phyloP scores from a whole-genome alignment of 805 yeast species.

The Ogataea trehaloabstinens region DNA sequence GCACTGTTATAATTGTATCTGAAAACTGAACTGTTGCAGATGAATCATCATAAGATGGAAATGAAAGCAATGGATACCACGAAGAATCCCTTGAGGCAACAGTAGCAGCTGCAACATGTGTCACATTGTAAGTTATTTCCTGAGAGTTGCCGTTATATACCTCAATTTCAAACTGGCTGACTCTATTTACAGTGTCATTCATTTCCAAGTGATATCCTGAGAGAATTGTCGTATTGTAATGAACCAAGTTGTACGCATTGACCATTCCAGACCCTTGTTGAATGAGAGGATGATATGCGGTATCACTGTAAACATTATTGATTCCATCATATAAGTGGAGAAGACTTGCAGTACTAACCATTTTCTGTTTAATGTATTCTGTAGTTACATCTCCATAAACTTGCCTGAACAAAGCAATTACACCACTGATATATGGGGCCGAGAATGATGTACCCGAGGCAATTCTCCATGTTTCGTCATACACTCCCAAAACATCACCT shows the following conservation, averaged over 20 bases:
- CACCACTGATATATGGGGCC: constrained; percentile 19
- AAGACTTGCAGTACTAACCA: not conserved
- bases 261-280: constrained; percentile 22
- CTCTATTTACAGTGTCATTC: constrained; percentile 15
- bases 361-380: not conserved
- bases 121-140: constrained; percentile 6
- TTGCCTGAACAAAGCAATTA: constrained; percentile 14
- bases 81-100: constrained; percentile 1
- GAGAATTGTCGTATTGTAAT: constrained; percentile 10
- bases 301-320: constrained; percentile 1
- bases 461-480: constrained; percentile 4
- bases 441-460: constrained; percentile 21
- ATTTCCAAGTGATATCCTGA: constrained; percentile 10
- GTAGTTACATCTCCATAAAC: constrained; percentile 4
- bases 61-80: constrained; percentile 3
- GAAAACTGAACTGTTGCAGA: constrained; percentile 9
- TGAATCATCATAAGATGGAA: constrained; percentile 11
- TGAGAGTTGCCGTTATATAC: constrained; percentile 11
- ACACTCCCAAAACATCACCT: constrained; percentile 16
- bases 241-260: constrained; percentile 14
- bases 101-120: constrained; percentile 8
- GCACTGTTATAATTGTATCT: constrained; percentile 1
- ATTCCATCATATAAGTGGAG: constrained; percentile 2
- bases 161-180: constrained; percentile 11
- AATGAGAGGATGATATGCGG: constrained; percentile 13